phyloP scores from a whole-genome alignment of 805 yeast genomes.

The Wickerhamomyces canadensis region DNA sequence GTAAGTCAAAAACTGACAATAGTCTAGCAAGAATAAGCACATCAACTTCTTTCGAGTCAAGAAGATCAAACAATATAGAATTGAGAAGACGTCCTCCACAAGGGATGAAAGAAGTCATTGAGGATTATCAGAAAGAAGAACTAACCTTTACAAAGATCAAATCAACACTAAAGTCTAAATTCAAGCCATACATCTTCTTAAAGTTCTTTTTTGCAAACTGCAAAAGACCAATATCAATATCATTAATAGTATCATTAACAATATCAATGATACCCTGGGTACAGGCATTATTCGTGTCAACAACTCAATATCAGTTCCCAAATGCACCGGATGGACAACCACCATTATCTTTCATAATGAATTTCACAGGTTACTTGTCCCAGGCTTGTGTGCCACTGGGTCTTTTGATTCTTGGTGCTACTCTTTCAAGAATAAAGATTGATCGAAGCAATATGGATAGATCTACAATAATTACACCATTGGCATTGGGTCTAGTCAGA shows the following conservation, averaged over 20 bases:
- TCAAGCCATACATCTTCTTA: background rate
- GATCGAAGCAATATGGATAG: constrained; percentile 34
- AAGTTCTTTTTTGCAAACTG: constrained; percentile 33
- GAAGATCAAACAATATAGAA: background rate
- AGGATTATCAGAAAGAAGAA: constrained; percentile 1
- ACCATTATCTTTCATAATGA: constrained; percentile 77
- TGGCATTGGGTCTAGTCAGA: constrained; percentile 47
- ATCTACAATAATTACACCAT: constrained; percentile 61
- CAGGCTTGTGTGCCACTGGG: constrained; percentile 88
- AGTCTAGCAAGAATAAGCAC: no score
- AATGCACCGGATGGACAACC: constrained; percentile 82
- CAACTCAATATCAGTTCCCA: constrained; percentile 39
- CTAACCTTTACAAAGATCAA: background rate
- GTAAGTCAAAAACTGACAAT: no score
- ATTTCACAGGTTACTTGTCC: constrained; percentile 68
- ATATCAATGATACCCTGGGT: constrained; percentile 75
- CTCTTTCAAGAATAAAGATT: constrained; percentile 66
- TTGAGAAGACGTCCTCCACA: background rate
- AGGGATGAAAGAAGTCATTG: background rate
- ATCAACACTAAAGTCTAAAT: background rate
- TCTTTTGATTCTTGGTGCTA: constrained; percentile 72
- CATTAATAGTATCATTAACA: constrained; percentile 62
- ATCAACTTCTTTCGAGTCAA: no score
- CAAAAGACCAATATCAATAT: constrained; percentile 61
- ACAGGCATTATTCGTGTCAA: constrained; percentile 57